A percentile compares a stretch with the other conserved stretches of the same genome.
Evolutionary conservation across 495 filamentous ascomycete species (phyloP).

Genomic region (Viridothelium virens): DNA sequence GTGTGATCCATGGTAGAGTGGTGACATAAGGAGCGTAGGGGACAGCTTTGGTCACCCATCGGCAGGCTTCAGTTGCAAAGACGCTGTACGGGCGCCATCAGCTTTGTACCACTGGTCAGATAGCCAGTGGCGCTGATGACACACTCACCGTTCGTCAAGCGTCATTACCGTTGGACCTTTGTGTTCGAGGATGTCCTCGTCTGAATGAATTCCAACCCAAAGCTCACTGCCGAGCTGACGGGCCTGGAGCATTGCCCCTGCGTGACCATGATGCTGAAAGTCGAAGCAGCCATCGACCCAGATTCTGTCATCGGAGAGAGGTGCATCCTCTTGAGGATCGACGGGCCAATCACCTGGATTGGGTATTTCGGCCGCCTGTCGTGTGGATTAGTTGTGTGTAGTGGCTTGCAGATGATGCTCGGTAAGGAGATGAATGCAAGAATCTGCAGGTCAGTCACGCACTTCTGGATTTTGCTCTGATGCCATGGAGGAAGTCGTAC

Average conservation of each 20-base stretch:
- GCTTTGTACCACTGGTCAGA: constrained; percentile 2
- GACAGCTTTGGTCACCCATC: constrained; percentile 80
- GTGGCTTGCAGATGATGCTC: neutral
- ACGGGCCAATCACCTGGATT: constrained; percentile 55
- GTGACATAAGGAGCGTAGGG: constrained; percentile 93
- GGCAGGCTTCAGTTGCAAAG: constrained; percentile 83
- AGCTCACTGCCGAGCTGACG: constrained; percentile 78
- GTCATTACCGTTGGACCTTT: constrained; percentile 98
- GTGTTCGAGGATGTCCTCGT: constrained; percentile 88
- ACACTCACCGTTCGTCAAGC: constrained; percentile 66
- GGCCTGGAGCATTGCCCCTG: constrained; percentile 92
- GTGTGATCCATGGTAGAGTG: constrained; percentile 81
- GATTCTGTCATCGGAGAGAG: constrained; percentile 62
- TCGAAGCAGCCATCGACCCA: constrained; percentile 99
- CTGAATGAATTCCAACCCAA: constrained; percentile 85
- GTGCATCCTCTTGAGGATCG: constrained; percentile 55
- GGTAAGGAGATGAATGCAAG: neutral
- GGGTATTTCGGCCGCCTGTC: constrained; percentile 16
- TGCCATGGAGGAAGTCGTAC: neutral
- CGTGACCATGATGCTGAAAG: constrained; percentile 97
- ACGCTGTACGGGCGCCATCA: constrained; percentile 40
- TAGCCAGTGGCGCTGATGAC: constrained; percentile 6
- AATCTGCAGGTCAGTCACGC: neutral
- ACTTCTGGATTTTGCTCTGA: constrained; percentile 6
- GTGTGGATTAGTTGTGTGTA: neutral